Percentiles rank a stretch among this genome's conserved stretches.
phyloP scores from a whole-genome alignment of 148 eudicot genomes.

The Rhododendron molle region DNA sequence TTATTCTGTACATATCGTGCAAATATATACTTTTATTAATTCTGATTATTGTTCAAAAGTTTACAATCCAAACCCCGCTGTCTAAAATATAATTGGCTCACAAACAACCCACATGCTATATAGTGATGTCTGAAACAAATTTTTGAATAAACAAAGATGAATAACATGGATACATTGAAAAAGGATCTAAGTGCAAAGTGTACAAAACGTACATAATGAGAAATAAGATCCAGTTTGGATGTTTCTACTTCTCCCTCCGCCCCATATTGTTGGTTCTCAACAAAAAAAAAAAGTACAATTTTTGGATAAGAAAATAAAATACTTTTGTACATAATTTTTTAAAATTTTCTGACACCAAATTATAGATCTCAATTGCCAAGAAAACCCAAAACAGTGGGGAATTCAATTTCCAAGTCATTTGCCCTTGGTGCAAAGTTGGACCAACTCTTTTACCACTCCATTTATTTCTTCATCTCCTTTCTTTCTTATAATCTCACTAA shows the following conservation, averaged over 20 bases:
- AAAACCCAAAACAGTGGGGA: background rate
- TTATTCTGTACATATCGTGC: too few relatives aligned
- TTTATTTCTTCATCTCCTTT: background rate
- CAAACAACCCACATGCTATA: background rate
- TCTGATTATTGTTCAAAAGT: background rate
- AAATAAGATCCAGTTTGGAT: too few relatives aligned
- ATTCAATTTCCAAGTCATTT: background rate
- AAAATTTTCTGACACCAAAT: too few relatives aligned
- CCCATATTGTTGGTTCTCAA: too few relatives aligned
- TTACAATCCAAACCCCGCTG: background rate
- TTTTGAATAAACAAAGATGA: background rate
- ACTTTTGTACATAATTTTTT: too few relatives aligned
- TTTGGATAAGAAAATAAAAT: too few relatives aligned
- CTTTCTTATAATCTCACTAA: background rate
- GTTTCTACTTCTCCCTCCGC: background rate
- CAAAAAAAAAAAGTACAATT: too few relatives aligned
- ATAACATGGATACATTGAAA: background rate
- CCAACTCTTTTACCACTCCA: background rate
- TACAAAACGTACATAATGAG: background rate
- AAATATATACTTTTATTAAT: too few relatives aligned
- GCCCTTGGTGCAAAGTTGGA: background rate
- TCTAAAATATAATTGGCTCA: background rate
- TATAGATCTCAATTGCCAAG: too few relatives aligned
- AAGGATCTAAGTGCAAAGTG: background rate
- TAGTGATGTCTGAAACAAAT: background rate